These are phyloP conservation scores for Blepharisma japonicum DNA, from an alignment of 73 alveolate genomes.

Conservation along the genomic window DNA sequence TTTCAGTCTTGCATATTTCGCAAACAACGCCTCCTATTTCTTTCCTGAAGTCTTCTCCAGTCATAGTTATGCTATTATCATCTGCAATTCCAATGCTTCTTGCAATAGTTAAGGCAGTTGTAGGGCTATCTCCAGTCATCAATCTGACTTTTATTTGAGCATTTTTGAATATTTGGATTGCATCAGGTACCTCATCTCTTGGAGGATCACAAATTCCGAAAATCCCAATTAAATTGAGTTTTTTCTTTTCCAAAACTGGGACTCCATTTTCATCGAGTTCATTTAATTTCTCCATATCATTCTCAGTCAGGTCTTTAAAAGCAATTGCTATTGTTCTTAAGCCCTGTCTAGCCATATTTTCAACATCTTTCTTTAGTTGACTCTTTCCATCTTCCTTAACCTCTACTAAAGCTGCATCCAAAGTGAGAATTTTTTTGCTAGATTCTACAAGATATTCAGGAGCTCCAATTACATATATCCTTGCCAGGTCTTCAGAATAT, in stretches of 20 bases:
- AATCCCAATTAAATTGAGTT: constrained; percentile 63
- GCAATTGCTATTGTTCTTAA: constrained; percentile 46
- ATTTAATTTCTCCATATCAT: constrained; percentile 34
- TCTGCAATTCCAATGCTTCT: constrained; percentile 46
- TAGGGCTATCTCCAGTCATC: constrained; percentile 73
- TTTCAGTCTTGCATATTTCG: constrained; percentile 52
- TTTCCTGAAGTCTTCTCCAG: constrained; percentile 70
- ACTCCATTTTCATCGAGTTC: constrained; percentile 51
- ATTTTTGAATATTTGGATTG: constrained; percentile 48
- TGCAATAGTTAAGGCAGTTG: constrained; percentile 69
- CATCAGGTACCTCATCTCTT: constrained; percentile 67
- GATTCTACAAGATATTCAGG: constrained; percentile 59
- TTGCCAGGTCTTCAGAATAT: constrained; percentile 44
- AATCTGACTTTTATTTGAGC: constrained; percentile 48
- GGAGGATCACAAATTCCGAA: constrained; percentile 72
- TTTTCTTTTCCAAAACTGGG: constrained; percentile 55
- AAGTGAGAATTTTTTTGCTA: constrained; percentile 57
- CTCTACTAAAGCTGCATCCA: constrained; percentile 38
- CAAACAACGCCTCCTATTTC: constrained; percentile 68
- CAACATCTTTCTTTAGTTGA: constrained; percentile 51
- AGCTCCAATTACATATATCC: constrained; percentile 70
- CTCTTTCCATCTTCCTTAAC: constrained; percentile 34
- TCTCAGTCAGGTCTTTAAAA: constrained; percentile 44
- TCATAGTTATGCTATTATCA: constrained; percentile 52
- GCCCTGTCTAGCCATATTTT: constrained; percentile 60